Conservation (phyloP, 768 basidiomycete species). For the Obba rivulosa region DNA sequence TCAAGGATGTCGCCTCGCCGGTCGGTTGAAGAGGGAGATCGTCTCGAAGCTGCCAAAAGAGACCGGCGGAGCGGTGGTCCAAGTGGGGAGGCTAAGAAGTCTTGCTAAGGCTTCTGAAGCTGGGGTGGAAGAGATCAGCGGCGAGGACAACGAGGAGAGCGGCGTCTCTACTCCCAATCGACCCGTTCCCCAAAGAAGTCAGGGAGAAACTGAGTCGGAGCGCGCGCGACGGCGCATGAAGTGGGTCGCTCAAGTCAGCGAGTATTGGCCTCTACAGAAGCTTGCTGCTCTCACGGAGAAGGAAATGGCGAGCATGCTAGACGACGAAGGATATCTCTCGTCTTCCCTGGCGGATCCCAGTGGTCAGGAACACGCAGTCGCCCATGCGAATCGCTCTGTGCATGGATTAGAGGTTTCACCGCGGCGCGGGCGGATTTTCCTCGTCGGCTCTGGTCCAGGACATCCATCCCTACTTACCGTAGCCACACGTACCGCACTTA, state of each 20-base stretch:
- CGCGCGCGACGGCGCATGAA: conserved; percentile 64
- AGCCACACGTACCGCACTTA: conserved; percentile 78
- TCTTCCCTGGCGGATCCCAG: conserved; percentile 8
- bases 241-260: conserved; percentile 94
- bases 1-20: conserved; percentile 80
- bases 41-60: conserved; percentile 67
- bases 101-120: conserved; percentile 36
- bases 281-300: conserved; percentile 61
- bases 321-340: conserved; percentile 26
- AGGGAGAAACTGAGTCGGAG: conserved; percentile 33
- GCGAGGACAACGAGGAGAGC: conserved; percentile 50
- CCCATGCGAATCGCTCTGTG: conserved; percentile 14
- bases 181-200: conserved; percentile 56
- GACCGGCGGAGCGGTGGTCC: conserved; percentile 68
- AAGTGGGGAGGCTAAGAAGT: conserved; percentile 63
- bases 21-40: conserved; percentile 78
- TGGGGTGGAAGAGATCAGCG: conserved; percentile 26
- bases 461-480: conserved; percentile 89
- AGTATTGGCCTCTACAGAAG: conserved; percentile 86
- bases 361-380: conserved; percentile 3
- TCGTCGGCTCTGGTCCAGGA: conserved; percentile 94
- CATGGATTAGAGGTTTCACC: conserved; percentile 20
- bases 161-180: conserved; percentile 56
- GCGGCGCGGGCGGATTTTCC: conserved; percentile 66
- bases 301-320: conserved; percentile 66